A percentile compares a stretch with the other conserved stretches of the same genome.
Evolutionary conservation across 2,329 filamentous ascomycete genomes (phyloP).

Genomic region (Colletotrichum cuscutae): DNA sequence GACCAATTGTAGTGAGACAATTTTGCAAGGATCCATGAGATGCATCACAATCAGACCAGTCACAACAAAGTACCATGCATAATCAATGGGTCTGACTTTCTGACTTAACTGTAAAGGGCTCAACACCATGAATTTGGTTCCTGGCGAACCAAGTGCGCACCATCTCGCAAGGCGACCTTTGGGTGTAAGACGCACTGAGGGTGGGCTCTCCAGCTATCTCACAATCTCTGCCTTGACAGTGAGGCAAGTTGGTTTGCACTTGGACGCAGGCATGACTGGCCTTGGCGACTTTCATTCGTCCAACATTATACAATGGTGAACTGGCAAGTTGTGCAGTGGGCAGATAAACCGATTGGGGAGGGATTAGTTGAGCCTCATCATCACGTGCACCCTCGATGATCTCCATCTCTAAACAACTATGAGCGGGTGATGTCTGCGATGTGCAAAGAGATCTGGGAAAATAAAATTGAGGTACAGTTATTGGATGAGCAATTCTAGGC

Average conservation of each 20-base stretch:
- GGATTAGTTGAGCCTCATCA: neutral
- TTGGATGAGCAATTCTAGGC: no score
- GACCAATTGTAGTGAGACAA: neutral
- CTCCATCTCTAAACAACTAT: no score
- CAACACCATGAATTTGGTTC: neutral
- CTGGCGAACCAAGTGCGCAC: conserved; percentile 6
- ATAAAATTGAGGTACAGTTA: no score
- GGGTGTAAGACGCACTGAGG: neutral
- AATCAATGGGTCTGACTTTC: neutral
- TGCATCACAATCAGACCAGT: neutral
- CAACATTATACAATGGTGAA: neutral
- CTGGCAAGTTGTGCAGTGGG: neutral
- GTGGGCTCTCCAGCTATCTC: neutral
- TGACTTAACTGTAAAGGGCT: neutral
- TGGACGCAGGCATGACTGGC: neutral
- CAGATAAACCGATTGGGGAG: neutral
- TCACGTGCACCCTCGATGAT: neutral
- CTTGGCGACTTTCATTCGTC: neutral
- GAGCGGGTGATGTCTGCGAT: no score
- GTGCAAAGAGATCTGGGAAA: no score
- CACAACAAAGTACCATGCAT: conserved; percentile 18
- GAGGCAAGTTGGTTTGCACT: neutral
- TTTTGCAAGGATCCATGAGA: neutral
- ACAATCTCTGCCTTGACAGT: neutral
- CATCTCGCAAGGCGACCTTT: neutral